Base-by-base conservation (phyloP, 768 basidiomycete genomes). In the Podaxis carcinomalis region DNA sequence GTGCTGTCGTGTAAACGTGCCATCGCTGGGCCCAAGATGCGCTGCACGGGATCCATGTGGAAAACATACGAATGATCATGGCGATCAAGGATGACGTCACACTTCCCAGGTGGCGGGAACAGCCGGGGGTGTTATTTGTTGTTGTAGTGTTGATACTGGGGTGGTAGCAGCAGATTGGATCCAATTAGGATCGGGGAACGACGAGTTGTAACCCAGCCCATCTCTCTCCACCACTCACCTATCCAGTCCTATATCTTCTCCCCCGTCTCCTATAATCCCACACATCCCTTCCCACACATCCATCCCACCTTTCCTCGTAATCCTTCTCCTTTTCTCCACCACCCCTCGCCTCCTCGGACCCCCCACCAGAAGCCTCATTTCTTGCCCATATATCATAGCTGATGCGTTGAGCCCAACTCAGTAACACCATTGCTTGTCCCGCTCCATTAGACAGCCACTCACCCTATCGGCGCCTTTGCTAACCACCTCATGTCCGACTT, bases 51-150 rank as follows among this genome's bases (percentile, higher is more conserved):
- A 32, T 57, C 6, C 10, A 6, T 14, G 42, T 25, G 47, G 47
- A 49, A 49, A 49, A 21, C 42, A 16, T n/a, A 11, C 47, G 35
- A 36, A 32, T 32, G 32, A 9, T 32, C 32, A 32, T 23, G 56
- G 49, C 5, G 35, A n/a, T 35, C n/a, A 28, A 32, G 46, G 50
- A 64, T 75, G 74, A 74, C 65, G 63, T 72, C 71, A 75, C 62
- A n/a, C 37, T 68, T 74, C 72, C n/a, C 75, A 74, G 70, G 69
- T 55, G 28, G 36, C 57, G 56, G 40, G 37, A 37, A 35, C 39
- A 14, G 50, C 42, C 44, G 25, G 25, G 40, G 46, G 21, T 49
- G 56, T 46, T 60, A 40, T 52, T 60, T 60, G 57, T 40, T 46
- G 59, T 60, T 53, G 51, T 60, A 19, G 40, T 52, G 56, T 21